Evolutionary conservation across 345 rosid species (phyloP), one percentile per base, ranked within the genome.

Genomic region (Gossypium arboreum): DNA sequence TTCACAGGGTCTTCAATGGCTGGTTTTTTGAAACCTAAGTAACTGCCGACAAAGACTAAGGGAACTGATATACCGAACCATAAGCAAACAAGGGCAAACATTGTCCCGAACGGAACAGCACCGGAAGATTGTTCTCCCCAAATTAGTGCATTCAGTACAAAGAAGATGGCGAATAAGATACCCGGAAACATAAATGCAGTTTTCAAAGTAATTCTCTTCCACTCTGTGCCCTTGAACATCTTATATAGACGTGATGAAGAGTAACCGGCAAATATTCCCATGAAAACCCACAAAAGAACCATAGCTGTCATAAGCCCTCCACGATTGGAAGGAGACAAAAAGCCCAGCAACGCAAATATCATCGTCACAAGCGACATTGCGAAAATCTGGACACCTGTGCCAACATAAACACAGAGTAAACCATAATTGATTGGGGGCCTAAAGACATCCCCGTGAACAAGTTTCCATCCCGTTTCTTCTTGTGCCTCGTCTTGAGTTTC

Each of bases 1-100:
- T 94, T 94, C 18, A 94, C 97, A 0, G 97, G 97, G 25, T 89
- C 91, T 84, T 94, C 97, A 22, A 92, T 85, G 47, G 93, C 91
- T 64, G 97, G 93, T 79, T 94, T 94, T 75, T 92, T 94, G 92
- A 89, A 92, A 67, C 98, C 98, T 68, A 94, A 81, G 78, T 94
- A 94, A 82, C 97, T 91, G 29, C 98, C 98, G 48, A 94, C 93
- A 63, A 94, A 94, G 75, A 88, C 98, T 77, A 94, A 84, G 63
- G 98, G 98, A 41, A 92, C 98, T n/a, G 98, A 94, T 81, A 94
- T 94, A 50, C 98, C 97, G 55, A 94, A 94, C 98, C 98, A 94
- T 63, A 94, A 81, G 90, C 93, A 91, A 73, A 94, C 89, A 50
- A 94, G 94, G 68, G 97, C 97, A 81, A 94, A 86, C 98, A 94